Percentiles rank a stretch among this genome's conserved stretches.
These are phyloP conservation scores for Phalaenopsis aphrodite DNA, from an alignment of 106 monocot species.

Conservation along the genomic window DNA sequence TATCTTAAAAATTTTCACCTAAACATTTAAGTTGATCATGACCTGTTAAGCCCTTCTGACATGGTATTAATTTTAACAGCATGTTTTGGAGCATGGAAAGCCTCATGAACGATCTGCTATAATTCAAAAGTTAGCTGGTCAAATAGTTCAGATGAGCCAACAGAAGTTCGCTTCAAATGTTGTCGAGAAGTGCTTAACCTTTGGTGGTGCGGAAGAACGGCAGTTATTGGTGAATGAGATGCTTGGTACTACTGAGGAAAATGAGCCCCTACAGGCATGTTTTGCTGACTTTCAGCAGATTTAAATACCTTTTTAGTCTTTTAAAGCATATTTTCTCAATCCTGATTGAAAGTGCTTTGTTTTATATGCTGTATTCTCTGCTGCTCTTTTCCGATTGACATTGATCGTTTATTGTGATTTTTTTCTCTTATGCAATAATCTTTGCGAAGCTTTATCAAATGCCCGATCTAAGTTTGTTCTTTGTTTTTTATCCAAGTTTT, in stretches of 20 bases:
- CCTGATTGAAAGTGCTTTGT: not conserved
- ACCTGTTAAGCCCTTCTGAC: not conserved
- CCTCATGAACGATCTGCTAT: conserved; percentile 47
- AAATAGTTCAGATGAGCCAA: conserved; percentile 61
- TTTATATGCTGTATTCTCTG: not conserved
- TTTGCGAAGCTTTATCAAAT: not conserved
- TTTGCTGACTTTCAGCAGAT: not conserved
- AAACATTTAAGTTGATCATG: not conserved
- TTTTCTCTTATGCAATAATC: not conserved
- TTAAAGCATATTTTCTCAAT: not conserved
- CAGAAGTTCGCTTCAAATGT: conserved; percentile 73
- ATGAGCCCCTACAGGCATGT: conserved; percentile 52
- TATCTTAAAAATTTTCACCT: not conserved
- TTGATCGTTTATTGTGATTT: not conserved
- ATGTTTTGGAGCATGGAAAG: conserved; percentile 57
- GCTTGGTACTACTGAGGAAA: conserved; percentile 52
- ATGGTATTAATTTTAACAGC: conserved; percentile 25
- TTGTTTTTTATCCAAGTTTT: too few relatives aligned
- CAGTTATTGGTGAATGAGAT: conserved; percentile 51
- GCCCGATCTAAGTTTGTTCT: too few relatives aligned
- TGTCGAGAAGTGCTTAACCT: conserved; percentile 56
- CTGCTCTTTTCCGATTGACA: not conserved
- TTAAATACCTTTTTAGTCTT: not conserved
- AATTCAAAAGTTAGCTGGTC: conserved; percentile 46
- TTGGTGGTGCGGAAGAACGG: conserved; percentile 43